These are phyloP conservation scores for Pichia pseudocactophila DNA, from an alignment of 805 yeast species.

Conservation along the genomic window DNA sequence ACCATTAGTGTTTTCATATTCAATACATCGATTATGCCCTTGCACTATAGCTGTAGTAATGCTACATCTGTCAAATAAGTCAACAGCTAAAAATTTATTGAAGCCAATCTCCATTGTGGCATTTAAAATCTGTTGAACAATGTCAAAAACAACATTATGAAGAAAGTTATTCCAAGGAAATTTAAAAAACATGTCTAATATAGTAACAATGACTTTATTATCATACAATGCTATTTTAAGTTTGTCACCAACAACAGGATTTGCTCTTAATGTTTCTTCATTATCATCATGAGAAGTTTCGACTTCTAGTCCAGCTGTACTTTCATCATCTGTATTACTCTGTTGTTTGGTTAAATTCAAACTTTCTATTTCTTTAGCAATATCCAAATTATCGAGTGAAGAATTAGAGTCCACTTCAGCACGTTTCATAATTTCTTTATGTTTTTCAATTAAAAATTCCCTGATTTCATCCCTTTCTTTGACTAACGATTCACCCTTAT, in stretches of 20 bases:
- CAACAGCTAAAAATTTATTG: constrained; percentile 67
- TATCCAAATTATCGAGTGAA: constrained; percentile 26
- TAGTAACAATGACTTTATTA: constrained; percentile 54
- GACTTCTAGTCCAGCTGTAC: background rate
- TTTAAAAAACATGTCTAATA: constrained; percentile 66
- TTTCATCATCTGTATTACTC: constrained; percentile 13
- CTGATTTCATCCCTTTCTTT: constrained; percentile 62
- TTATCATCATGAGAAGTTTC: constrained; percentile 15
- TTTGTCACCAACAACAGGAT: constrained; percentile 78
- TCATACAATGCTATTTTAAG: constrained; percentile 79
- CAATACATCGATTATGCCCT: constrained; percentile 51
- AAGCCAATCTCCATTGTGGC: constrained; percentile 70
- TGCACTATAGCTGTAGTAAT: constrained; percentile 43
- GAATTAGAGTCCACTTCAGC: constrained; percentile 22
- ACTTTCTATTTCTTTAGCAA: constrained; percentile 27
- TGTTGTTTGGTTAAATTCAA: constrained; percentile 19
- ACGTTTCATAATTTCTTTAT: constrained; percentile 19
- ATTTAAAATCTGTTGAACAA: constrained; percentile 88
- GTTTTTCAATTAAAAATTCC: constrained; percentile 31
- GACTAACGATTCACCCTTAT: constrained; percentile 59
- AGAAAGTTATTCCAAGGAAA: constrained; percentile 97
- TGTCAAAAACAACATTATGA: constrained; percentile 95
- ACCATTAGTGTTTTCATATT: constrained; percentile 46
- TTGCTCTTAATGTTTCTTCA: constrained; percentile 33
- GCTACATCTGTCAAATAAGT: constrained; percentile 56